Evolutionary conservation across 2,329 filamentous ascomycete species (phyloP).

Genomic region (Aspergillus tamarii): DNA sequence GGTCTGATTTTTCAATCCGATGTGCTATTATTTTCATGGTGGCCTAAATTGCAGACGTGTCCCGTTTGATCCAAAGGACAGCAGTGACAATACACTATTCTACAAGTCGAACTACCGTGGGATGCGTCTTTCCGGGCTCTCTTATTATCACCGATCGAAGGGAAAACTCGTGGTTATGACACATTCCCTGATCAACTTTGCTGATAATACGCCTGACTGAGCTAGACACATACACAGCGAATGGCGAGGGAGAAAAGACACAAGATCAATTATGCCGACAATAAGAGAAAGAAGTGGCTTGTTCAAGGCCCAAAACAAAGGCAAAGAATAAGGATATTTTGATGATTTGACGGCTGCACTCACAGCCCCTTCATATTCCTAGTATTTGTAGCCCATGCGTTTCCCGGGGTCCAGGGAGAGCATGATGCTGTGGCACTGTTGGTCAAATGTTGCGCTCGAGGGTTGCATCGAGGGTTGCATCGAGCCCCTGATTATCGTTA

Average conservation of each 20-base stretch:
- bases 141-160: not conserved
- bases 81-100: not conserved
- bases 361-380: not conserved
- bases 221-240: not conserved
- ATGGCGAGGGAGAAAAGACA: not conserved
- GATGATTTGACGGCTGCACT: not conserved
- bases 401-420: no score
- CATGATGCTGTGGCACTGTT: not conserved
- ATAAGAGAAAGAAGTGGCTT: not conserved
- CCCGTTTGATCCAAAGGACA: not conserved
- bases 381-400: not conserved
- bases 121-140: not conserved
- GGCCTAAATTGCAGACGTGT: not conserved
- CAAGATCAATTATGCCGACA: not conserved
- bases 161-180: not conserved
- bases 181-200: not conserved
- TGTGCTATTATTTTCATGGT: constrained; percentile 5
- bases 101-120: not conserved
- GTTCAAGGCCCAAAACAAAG: no score
- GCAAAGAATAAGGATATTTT: not conserved
- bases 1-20: constrained; percentile 9
- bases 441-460: no score
- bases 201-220: not conserved
- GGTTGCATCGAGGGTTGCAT: no score
- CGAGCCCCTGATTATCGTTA: no score